Percentiles rank a stretch among this genome's conserved stretches.
These are phyloP conservation scores for Aspergillus clavatus DNA, from an alignment of 2,329 filamentous ascomycete species.

Conservation along the genomic window DNA sequence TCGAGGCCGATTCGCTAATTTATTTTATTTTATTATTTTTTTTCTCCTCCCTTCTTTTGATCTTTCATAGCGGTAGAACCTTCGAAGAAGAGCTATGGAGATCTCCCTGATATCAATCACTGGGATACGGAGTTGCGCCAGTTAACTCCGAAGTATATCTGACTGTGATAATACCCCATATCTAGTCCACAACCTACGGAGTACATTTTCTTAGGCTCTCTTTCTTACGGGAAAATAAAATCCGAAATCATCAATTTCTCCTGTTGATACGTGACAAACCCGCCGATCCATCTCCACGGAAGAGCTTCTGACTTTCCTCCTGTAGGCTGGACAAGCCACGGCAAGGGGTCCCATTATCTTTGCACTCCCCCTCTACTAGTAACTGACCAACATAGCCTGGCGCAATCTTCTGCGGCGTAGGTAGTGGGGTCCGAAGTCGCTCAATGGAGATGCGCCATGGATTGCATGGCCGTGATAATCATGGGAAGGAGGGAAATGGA, in stretches of 20 bases:
- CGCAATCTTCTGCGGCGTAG: constrained; percentile 8
- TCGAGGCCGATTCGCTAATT: background rate
- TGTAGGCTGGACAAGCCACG: background rate
- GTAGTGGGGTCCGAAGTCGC: constrained; percentile 14
- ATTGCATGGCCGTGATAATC: background rate
- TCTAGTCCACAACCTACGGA: no score
- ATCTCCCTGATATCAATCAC: background rate
- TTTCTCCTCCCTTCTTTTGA: background rate
- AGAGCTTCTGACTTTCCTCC: constrained; percentile 1
- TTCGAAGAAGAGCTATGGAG: background rate
- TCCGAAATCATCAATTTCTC: constrained; percentile 24
- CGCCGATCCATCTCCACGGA: constrained; percentile 32
- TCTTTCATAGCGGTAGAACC: background rate
- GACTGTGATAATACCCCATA: no score
- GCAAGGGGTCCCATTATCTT: background rate
- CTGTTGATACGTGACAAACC: constrained; percentile 29
- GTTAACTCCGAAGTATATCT: background rate
- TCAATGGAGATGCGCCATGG: background rate
- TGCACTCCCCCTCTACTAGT: no score
- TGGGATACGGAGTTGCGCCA: background rate
- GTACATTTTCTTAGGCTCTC: background rate
- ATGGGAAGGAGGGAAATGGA: background rate
- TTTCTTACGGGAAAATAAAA: constrained; percentile 32
- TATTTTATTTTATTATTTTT: no score
- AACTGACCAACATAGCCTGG: no score